These are phyloP conservation scores for Kwoniella shandongensis DNA, from an alignment of 768 basidiomycete genomes.

Conservation along the genomic window DNA sequence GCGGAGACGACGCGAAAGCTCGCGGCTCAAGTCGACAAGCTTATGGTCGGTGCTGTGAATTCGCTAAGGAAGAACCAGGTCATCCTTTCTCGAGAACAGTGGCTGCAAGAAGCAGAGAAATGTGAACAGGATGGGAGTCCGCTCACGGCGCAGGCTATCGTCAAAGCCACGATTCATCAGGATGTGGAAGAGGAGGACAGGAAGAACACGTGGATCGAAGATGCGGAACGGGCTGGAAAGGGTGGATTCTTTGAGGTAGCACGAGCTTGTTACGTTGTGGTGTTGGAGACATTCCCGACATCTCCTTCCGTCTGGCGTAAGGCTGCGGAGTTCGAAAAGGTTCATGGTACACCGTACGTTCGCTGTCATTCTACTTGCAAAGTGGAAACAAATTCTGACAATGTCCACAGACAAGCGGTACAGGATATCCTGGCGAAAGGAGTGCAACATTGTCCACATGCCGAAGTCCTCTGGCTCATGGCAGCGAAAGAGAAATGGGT, in stretches of 20 bases:
- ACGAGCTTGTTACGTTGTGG: conserved; percentile 83
- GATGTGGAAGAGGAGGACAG: conserved; percentile 95
- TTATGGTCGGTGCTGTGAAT: conserved; percentile 79
- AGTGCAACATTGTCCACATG: conserved; percentile 87
- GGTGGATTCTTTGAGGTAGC: conserved; percentile 77
- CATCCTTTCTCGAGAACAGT: conserved; percentile 83
- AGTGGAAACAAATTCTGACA: conserved; percentile 1
- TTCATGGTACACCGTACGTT: conserved; percentile 73
- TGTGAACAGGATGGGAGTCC: conserved; percentile 83
- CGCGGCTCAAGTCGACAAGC: conserved; percentile 78
- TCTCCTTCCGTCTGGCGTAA: conserved; percentile 79
- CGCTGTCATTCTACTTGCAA: neutral
- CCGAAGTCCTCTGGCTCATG: conserved; percentile 97
- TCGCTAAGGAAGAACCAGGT: conserved; percentile 80
- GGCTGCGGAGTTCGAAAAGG: conserved; percentile 90
- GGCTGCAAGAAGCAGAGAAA: conserved; percentile 91
- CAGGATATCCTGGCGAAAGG: conserved; percentile 78
- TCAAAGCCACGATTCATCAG: conserved; percentile 89
- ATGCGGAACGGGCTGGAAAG: conserved; percentile 78
- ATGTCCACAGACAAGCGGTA: conserved; percentile 64
- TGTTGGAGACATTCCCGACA: conserved; percentile 86
- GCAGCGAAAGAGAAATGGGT: conserved; percentile 97
- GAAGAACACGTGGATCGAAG: conserved; percentile 82
- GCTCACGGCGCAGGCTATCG: conserved; percentile 86
- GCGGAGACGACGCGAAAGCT: conserved; percentile 55